phyloP scores from a whole-genome alignment of 1,284 basidiomycete species.

The Boletellus deceptivus region DNA sequence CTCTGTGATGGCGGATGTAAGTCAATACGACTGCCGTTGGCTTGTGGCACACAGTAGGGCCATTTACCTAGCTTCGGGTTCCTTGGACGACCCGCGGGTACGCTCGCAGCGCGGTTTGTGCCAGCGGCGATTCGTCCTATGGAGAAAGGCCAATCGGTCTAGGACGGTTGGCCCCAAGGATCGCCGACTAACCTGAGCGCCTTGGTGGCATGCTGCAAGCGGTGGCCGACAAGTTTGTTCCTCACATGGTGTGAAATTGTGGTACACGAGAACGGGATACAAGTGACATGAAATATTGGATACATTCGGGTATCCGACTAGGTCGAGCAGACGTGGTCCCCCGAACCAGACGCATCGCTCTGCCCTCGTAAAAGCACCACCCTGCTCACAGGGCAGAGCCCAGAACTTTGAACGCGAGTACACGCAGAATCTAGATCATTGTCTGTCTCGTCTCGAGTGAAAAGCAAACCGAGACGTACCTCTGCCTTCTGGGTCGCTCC shows the following conservation, averaged over 20 bases:
- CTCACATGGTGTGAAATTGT: constrained; percentile 3
- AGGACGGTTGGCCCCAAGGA: constrained; percentile 3
- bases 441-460: constrained; percentile 1
- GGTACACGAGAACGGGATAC: not conserved
- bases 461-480: constrained; percentile 40
- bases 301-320: constrained; percentile 8
- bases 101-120: constrained; percentile 14
- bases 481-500: constrained; percentile 84
- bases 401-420: constrained; percentile 86
- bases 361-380: not conserved
- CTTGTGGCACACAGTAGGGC: not conserved
- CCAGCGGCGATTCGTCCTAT: constrained; percentile 14
- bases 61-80: constrained; percentile 16
- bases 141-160: constrained; percentile 4
- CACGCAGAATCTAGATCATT: constrained; percentile 72
- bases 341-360: not conserved
- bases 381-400: constrained; percentile 53
- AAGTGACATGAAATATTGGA: not conserved
- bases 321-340: not conserved
- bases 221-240: not conserved
- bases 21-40: constrained; percentile 5
- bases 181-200: constrained; percentile 19
- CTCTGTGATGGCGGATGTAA: constrained; percentile 14
- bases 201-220: constrained; percentile 12
- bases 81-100: constrained; percentile 15